phyloP scores from a whole-genome alignment of 495 filamentous ascomycete genomes.

The Podospora sp. region DNA sequence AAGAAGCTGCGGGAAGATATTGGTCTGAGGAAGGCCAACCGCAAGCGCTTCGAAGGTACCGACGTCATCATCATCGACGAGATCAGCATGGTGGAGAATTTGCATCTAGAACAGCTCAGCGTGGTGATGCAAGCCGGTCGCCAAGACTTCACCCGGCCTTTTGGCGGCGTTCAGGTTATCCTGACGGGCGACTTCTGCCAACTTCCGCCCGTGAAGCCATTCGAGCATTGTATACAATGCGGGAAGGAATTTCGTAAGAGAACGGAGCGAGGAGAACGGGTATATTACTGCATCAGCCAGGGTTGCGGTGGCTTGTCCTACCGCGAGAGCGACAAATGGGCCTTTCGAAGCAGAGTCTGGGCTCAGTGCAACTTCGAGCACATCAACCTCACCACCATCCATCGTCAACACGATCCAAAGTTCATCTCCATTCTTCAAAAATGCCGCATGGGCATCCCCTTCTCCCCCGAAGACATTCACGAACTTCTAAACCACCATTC shows the following conservation, averaged over 20 bases:
- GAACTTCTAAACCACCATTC: slow-evolving; percentile 51
- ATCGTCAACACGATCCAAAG: slow-evolving; percentile 54
- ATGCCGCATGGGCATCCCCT: slow-evolving; percentile 46
- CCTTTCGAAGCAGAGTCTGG: slow-evolving; percentile 45
- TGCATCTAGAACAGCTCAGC: slow-evolving; percentile 58
- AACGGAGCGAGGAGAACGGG: slow-evolving; percentile 79
- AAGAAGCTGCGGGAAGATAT: too few relatives aligned
- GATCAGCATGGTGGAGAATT: slow-evolving; percentile 57
- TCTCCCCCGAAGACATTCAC: slow-evolving; percentile 40
- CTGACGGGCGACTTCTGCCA: slow-evolving; percentile 97
- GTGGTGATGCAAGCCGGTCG: slow-evolving; percentile 71
- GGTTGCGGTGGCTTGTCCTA: slow-evolving; percentile 33
- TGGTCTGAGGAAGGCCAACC: too few relatives aligned
- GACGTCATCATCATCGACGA: slow-evolving; percentile 51
- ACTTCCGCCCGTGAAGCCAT: slow-evolving; percentile 86
- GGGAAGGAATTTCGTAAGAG: slow-evolving; percentile 67
- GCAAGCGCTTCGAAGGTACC: slow-evolving; percentile 19
- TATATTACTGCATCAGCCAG: slow-evolving; percentile 55
- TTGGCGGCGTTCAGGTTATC: slow-evolving; percentile 90
- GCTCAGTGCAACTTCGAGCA: slow-evolving; percentile 40
- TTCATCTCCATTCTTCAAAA: slow-evolving; percentile 58
- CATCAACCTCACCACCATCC: slow-evolving; percentile 48
- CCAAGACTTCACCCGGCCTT: slow-evolving; percentile 74
- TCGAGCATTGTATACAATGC: slow-evolving; percentile 67
- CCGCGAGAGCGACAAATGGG: slow-evolving; percentile 42